Conservation (phyloP, 2,329 filamentous ascomycete genomes). For the Fonsecaea nubica region DNA sequence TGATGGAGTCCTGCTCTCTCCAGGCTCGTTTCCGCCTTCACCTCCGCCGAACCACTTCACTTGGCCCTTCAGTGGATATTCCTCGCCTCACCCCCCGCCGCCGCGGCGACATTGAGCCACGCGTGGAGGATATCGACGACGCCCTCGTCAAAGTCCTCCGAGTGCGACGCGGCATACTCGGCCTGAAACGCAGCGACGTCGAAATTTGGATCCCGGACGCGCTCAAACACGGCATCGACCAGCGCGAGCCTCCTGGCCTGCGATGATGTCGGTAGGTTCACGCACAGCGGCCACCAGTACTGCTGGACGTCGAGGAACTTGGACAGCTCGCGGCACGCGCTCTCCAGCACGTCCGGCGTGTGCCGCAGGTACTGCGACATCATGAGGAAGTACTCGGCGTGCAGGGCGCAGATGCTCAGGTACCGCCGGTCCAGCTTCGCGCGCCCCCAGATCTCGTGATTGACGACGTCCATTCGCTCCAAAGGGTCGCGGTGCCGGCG, state of each 20-base stretch:
- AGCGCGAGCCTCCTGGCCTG: neutral
- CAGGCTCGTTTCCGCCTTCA: too few relatives aligned
- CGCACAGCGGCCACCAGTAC: conserved; percentile 10
- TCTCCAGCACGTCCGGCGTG: neutral
- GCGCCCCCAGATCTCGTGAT: neutral
- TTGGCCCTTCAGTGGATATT: too few relatives aligned
- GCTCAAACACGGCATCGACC: neutral
- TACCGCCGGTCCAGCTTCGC: neutral
- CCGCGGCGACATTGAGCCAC: too few relatives aligned
- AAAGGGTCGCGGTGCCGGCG: neutral
- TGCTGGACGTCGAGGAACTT: neutral
- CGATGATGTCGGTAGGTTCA: neutral
- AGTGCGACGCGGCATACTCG: neutral
- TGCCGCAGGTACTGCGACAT: neutral
- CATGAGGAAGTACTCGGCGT: conserved; percentile 1
- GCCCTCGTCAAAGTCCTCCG: too few relatives aligned
- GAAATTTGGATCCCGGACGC: neutral
- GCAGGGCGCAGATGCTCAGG: neutral
- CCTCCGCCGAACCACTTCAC: too few relatives aligned
- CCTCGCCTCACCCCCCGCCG: too few relatives aligned
- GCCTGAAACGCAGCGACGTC: neutral
- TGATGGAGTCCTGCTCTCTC: too few relatives aligned
- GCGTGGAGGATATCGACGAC: too few relatives aligned
- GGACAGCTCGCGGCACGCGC: neutral
- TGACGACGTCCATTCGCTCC: conserved; percentile 3